These are phyloP conservation scores for Pilasporangium apinafurcum DNA, from an alignment of 352 stramenopile genomes.

Conservation along the genomic window DNA sequence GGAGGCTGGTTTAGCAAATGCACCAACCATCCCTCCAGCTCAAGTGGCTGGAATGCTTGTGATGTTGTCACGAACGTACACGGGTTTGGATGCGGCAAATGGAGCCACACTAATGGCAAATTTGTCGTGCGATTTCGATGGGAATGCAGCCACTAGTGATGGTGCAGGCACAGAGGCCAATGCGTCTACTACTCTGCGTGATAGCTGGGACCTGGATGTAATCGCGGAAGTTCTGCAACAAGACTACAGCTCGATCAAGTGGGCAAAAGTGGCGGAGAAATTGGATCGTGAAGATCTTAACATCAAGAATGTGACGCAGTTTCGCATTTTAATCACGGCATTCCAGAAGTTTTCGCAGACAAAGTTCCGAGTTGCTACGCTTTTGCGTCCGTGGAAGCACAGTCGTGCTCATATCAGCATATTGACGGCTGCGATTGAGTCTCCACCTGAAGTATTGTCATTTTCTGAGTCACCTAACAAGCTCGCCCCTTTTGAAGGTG, in stretches of 20 bases:
- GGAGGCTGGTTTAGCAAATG: constrained; percentile 75
- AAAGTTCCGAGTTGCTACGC: constrained; percentile 66
- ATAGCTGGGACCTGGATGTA: constrained; percentile 82
- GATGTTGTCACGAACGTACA: constrained; percentile 84
- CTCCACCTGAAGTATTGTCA: constrained; percentile 69
- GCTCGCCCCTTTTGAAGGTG: constrained; percentile 78
- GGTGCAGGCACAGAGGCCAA: constrained; percentile 7
- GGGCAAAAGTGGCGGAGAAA: constrained; percentile 81
- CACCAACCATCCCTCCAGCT: constrained; percentile 73
- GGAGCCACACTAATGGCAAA: constrained; percentile 76
- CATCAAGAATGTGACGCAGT: constrained; percentile 50
- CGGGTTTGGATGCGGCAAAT: constrained; percentile 51
- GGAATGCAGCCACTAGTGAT: constrained; percentile 15
- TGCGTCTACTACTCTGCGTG: constrained; percentile 16
- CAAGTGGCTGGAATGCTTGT: constrained; percentile 86
- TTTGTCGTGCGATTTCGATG: constrained; percentile 73
- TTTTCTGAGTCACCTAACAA: constrained; percentile 79
- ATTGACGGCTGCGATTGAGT: constrained; percentile 73
- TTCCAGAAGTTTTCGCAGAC: constrained; percentile 80
- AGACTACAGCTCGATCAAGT: constrained; percentile 83
- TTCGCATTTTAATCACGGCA: constrained; percentile 69
- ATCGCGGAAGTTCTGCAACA: constrained; percentile 82
- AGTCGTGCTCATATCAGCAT: constrained; percentile 70
- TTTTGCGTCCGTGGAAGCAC: constrained; percentile 78
- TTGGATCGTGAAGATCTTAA: constrained; percentile 72